Evolutionary conservation across 768 basidiomycete genomes (phyloP).

Genomic region (Boletus rubescentipes): DNA sequence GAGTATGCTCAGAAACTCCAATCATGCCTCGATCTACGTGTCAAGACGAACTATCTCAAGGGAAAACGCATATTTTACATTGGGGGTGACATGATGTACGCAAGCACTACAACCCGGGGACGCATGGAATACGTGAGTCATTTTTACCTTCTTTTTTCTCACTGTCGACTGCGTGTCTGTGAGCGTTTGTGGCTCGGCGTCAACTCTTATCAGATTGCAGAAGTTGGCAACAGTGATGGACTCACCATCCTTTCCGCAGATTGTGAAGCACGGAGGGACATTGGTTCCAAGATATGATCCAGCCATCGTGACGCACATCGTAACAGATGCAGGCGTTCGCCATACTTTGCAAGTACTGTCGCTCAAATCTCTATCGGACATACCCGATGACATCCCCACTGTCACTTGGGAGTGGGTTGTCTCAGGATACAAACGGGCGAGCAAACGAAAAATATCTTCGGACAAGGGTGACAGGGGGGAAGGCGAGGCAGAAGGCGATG

Average conservation of each 20-base stretch:
- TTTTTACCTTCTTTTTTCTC: background rate
- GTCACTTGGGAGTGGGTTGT: slow-evolving; percentile 65
- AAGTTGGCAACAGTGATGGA: background rate
- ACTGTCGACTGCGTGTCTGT: background rate
- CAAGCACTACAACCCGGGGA: slow-evolving; percentile 48
- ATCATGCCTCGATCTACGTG: slow-evolving; percentile 26
- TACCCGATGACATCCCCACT: slow-evolving; percentile 65
- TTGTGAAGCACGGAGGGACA: slow-evolving; percentile 61
- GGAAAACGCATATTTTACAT: slow-evolving; percentile 59
- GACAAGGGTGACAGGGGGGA: slow-evolving; percentile 16
- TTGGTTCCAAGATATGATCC: slow-evolving; percentile 60
- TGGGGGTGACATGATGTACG: slow-evolving; percentile 56
- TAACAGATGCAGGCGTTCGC: slow-evolving; percentile 44
- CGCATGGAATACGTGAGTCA: slow-evolving; percentile 63
- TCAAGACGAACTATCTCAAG: slow-evolving; percentile 39
- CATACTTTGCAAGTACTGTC: slow-evolving; percentile 42
- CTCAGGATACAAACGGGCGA: slow-evolving; percentile 35
- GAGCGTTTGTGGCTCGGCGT: no score
- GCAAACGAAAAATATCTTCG: slow-evolving; percentile 8
- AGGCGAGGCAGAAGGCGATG: background rate
- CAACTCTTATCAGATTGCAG: no score
- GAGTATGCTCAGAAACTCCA: slow-evolving; percentile 55
- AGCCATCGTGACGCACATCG: slow-evolving; percentile 60
- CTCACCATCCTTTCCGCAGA: slow-evolving; percentile 39
- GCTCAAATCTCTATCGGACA: slow-evolving; percentile 49